These are phyloP conservation scores for Capronia epimyces DNA, from an alignment of 2,329 filamentous ascomycete species.

Conservation along the genomic window DNA sequence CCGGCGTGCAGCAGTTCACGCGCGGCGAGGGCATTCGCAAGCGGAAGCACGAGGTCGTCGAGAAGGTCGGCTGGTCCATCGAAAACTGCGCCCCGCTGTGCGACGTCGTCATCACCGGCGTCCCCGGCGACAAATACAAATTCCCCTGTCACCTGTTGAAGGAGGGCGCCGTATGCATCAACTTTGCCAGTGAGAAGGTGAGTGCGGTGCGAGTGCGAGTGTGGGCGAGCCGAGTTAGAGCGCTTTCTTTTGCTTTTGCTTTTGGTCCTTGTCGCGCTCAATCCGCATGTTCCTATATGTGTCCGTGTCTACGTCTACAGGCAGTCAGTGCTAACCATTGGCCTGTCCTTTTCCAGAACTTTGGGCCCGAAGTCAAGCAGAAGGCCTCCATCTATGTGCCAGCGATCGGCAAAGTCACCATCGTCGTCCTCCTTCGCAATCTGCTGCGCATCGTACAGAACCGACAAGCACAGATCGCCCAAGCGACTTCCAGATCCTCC, in stretches of 20 bases:
- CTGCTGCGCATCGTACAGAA: constrained; percentile 62
- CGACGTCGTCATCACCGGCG: constrained; percentile 91
- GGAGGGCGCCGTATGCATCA: constrained; percentile 95
- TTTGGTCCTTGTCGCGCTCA: too few relatives aligned
- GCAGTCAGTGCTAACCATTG: background rate
- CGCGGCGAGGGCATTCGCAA: constrained; percentile 82
- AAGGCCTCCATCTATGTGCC: constrained; percentile 96
- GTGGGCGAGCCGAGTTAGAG: too few relatives aligned
- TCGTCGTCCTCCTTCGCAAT: constrained; percentile 83
- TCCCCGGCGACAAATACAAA: constrained; percentile 83
- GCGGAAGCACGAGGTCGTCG: constrained; percentile 76
- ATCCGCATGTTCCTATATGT: too few relatives aligned
- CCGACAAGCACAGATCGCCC: constrained; percentile 29
- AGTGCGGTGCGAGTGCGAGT: too few relatives aligned
- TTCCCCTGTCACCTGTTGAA: constrained; percentile 76
- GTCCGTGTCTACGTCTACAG: background rate
- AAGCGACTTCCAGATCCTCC: background rate
- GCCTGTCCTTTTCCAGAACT: constrained; percentile 56
- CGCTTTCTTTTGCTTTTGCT: too few relatives aligned
- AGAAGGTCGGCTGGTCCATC: constrained; percentile 72
- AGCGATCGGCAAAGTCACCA: constrained; percentile 95
- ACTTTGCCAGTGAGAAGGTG: constrained; percentile 87
- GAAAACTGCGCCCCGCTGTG: constrained; percentile 79
- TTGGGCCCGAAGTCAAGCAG: constrained; percentile 82
- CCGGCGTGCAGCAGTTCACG: constrained; percentile 86